Evolutionary conservation across 1,139 yeast species (phyloP).

Genomic region (Lodderomyces jiufengensis): DNA sequence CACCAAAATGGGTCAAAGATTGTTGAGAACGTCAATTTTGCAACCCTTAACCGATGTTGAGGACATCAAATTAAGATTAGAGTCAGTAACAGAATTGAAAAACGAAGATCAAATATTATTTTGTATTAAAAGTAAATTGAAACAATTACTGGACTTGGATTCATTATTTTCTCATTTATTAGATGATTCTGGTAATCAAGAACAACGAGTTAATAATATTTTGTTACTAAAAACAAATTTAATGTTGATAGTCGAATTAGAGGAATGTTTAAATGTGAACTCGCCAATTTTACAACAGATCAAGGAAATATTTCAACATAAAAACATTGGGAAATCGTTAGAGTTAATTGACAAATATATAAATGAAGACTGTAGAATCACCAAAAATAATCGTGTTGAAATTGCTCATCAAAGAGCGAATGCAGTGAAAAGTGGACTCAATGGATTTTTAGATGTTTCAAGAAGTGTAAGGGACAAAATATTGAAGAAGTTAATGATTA

Average conservation of each 20-base stretch:
- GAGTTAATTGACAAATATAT: conserved; percentile 26
- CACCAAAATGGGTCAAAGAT: conserved; percentile 45
- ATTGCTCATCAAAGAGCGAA: conserved; percentile 41
- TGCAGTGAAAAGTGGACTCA: conserved; percentile 40
- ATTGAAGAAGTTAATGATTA: conserved; percentile 31
- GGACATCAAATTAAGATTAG: conserved; percentile 28
- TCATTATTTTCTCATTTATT: conserved; percentile 24
- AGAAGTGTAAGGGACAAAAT: conserved; percentile 36
- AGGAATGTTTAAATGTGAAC: conserved; percentile 13
- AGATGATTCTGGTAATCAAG: conserved; percentile 15
- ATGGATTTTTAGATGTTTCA: conserved; percentile 45
- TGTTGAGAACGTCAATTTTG: conserved; percentile 34
- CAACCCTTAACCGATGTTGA: conserved; percentile 41
- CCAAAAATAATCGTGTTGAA: conserved; percentile 28
- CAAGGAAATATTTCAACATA: conserved; percentile 22
- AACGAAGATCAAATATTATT: conserved; percentile 15
- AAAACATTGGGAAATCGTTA: conserved; percentile 18
- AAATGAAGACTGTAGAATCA: conserved; percentile 42
- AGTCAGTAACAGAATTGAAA: conserved; percentile 31
- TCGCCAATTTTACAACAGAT: conserved; percentile 24
- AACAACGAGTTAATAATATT: conserved; percentile 36
- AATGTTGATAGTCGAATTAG: conserved; percentile 14
- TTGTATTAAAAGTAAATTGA: conserved; percentile 21
- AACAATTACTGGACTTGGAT: conserved; percentile 33
- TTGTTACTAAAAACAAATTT: conserved; percentile 33